Evolutionary conservation across 345 rosid species (phyloP).

Genomic region (Arabis alpina): DNA sequence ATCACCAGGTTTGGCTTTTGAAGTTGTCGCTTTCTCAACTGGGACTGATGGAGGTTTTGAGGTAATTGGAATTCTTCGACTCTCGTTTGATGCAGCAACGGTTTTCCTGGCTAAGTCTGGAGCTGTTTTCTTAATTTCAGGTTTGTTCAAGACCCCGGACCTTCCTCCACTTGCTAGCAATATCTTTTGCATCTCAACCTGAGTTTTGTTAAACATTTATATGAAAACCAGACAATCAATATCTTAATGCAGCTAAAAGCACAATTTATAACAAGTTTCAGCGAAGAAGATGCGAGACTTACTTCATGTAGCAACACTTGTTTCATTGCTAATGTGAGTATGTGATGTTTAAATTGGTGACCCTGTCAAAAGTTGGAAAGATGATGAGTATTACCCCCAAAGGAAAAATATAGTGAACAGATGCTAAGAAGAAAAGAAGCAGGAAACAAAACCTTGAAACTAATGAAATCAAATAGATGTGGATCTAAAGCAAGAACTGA

Average conservation of each 20-base stretch:
- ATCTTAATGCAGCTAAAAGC: conserved; percentile 23
- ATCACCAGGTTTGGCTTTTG: conserved; percentile 45
- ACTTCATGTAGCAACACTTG: conserved; percentile 91
- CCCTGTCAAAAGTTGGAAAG: conserved; percentile 59
- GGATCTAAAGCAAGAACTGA: conserved; percentile 73
- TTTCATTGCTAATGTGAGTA: conserved; percentile 75
- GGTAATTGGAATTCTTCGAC: conserved; percentile 40
- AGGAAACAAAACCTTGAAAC: conserved; percentile 64
- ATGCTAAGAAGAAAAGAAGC: conserved; percentile 28
- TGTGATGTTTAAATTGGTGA: conserved; percentile 55
- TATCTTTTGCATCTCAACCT: conserved; percentile 91
- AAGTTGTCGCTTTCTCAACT: conserved; percentile 43
- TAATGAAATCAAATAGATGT: conserved; percentile 65
- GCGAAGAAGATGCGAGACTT: conserved; percentile 33
- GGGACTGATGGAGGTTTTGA: conserved; percentile 41
- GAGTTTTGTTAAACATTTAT: conserved; percentile 31
- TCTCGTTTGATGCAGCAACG: conserved; percentile 40
- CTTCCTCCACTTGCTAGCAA: conserved; percentile 65
- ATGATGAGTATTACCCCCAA: conserved; percentile 18
- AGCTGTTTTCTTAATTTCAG: conserved; percentile 47
- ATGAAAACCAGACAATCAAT: not conserved
- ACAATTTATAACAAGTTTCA: not conserved
- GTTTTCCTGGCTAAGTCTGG: conserved; percentile 38
- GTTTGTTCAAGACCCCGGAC: conserved; percentile 42
- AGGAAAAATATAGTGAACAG: conserved; percentile 19